Percentiles rank a stretch among this genome's conserved stretches.
Evolutionary conservation across 495 filamentous ascomycete genomes (phyloP).

Genomic region (Penicillium pancosmium): DNA sequence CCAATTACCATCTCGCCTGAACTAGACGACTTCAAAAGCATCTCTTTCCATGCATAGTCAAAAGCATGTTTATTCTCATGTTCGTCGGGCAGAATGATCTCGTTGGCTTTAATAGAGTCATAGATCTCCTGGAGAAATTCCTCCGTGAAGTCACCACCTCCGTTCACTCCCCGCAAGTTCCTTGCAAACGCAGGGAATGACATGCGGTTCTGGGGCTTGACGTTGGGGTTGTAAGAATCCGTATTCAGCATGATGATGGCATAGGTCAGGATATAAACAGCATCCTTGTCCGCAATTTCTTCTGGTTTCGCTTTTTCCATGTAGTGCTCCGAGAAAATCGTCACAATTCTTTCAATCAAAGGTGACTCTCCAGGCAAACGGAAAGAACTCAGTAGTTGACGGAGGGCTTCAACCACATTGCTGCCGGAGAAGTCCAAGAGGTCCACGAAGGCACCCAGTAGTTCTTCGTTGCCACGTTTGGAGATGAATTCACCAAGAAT

Average conservation of each 20-base stretch:
- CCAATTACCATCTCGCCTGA: conserved; percentile 75
- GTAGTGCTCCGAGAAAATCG: conserved; percentile 83
- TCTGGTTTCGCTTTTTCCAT: conserved; percentile 70
- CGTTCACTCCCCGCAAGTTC: conserved; percentile 89
- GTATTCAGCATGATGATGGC: conserved; percentile 96
- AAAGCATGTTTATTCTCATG: conserved; percentile 96
- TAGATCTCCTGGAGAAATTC: conserved; percentile 88
- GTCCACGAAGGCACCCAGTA: conserved; percentile 82
- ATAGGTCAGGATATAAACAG: conserved; percentile 89
- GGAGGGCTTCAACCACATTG: conserved; percentile 85
- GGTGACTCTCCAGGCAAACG: conserved; percentile 89
- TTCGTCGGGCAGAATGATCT: conserved; percentile 97
- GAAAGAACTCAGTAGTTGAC: conserved; percentile 88
- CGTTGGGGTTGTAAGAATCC: conserved; percentile 91
- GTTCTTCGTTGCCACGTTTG: conserved; percentile 79
- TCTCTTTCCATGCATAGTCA: conserved; percentile 95
- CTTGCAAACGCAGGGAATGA: conserved; percentile 74
- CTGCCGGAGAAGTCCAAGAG: conserved; percentile 84
- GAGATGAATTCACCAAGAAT: conserved; percentile 90
- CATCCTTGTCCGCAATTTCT: conserved; percentile 83
- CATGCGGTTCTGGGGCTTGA: conserved; percentile 84
- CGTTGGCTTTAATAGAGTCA: conserved; percentile 85
- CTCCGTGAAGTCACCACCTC: conserved; percentile 77
- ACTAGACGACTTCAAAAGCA: conserved; percentile 81
- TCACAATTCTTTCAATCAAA: conserved; percentile 92